Percentiles rank a stretch among this genome's conserved stretches.
Conservation (phyloP, 2,329 filamentous ascomycete genomes). For the Penicillium olsonii region DNA sequence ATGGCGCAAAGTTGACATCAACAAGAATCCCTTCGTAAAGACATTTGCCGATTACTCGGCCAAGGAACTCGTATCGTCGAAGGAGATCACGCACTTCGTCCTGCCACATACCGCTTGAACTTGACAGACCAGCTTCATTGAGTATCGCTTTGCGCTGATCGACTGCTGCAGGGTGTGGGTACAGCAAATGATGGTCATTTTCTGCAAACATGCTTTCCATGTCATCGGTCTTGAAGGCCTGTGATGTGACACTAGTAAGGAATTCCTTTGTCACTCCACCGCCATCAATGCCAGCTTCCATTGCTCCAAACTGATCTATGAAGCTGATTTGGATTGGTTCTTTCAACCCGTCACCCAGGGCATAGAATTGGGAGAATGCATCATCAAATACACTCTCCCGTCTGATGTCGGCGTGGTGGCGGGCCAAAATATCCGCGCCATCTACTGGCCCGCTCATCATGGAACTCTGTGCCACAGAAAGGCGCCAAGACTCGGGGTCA, state of each 20-base stretch:
- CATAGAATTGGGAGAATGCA: constrained; percentile 80
- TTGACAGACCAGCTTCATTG: constrained; percentile 52
- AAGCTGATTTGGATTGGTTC: constrained; percentile 97
- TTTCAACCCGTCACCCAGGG: constrained; percentile 78
- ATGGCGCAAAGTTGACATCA: constrained; percentile 88
- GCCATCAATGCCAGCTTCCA: constrained; percentile 93
- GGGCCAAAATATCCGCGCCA: constrained; percentile 47
- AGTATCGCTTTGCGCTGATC: constrained; percentile 68
- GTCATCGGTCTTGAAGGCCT: constrained; percentile 70
- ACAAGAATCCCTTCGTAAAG: constrained; percentile 95
- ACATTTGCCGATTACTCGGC: constrained; percentile 91
- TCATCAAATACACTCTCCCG: constrained; percentile 81
- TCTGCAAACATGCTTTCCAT: constrained; percentile 71
- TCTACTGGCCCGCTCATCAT: constrained; percentile 43
- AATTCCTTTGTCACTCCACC: constrained; percentile 98
- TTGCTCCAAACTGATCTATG: constrained; percentile 81
- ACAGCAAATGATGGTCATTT: constrained; percentile 83
- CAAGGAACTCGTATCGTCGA: constrained; percentile 83
- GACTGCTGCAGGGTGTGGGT: constrained; percentile 78
- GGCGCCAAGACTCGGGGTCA: constrained; percentile 75
- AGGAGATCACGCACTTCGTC: constrained; percentile 63
- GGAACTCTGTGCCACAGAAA: constrained; percentile 54
- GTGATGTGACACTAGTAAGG: constrained; percentile 79
- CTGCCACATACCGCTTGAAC: constrained; percentile 59
- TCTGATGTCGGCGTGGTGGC: constrained; percentile 76